Evolutionary conservation across 2,329 filamentous ascomycete genomes (phyloP), one percentile per base, ranked within the genome.

Genomic region (Westerdykella aurantiaca): DNA sequence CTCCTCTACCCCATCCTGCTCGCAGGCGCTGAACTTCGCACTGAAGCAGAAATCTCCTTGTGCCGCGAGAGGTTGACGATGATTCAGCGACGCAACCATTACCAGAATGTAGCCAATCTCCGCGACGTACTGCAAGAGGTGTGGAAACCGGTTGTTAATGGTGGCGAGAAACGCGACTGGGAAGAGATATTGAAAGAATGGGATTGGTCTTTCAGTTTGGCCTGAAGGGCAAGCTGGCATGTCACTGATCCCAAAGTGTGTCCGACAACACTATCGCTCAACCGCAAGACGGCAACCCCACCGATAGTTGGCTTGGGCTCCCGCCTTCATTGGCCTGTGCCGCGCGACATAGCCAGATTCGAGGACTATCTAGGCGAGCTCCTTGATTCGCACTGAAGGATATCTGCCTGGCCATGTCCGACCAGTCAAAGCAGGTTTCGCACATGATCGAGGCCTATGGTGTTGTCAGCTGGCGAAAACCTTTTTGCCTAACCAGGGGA

Each of bases 1-100:
- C 38, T 66, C 41, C 48, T 66, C 4, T 66, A 64, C 37, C 63
- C 63, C 2, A 60, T 66, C n/a, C 64, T 66, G 39, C 50, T 66
- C 16, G 63, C 61, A 23, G 63, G 61, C 2, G 61, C 63, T 29
- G 63, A 66, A 38, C 44, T 66, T 11, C 54, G 60, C 6, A 54
- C 55, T 18, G 58, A 60, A 37, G 29, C 47, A 1, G 58, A 61
- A 6, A 65, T 62, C 12, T 50, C 58, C 9, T 53, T 47, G n/a
- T 62, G 61, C 38, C 58, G 55, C 13, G 53, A 57, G 38, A 46
- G 63, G 33, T 48, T 66, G 6, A 57, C 57, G 22, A 56, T 55
- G 2, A 65, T 66, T 10, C 60, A 63, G 25, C 52, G 56, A 6
- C 49, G 62, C n/a, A 64, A 66, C 39, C 52, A 54, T 6, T 66